phyloP scores from a whole-genome alignment of 2,329 filamentous ascomycete genomes.

The Botrytis fragariae region DNA sequence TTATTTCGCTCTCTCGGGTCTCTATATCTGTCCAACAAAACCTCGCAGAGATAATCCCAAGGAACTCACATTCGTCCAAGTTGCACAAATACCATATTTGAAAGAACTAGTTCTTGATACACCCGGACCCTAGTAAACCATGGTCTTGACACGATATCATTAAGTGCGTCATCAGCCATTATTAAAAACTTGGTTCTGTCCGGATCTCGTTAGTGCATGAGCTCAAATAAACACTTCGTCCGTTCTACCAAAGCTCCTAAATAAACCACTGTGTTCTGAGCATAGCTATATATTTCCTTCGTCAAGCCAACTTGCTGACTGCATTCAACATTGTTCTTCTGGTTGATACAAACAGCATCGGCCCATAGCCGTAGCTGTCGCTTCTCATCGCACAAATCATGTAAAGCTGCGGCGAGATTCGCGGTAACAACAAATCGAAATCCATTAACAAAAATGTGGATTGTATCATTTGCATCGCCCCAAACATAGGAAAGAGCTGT shows the following conservation, averaged over 20 bases:
- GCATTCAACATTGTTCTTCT: background rate
- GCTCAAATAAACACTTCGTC: background rate
- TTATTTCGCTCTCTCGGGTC: no score
- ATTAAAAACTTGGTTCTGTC: background rate
- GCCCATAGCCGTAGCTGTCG: background rate
- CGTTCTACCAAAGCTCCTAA: background rate
- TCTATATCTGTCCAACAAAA: background rate
- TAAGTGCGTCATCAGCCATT: background rate
- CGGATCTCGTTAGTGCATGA: background rate
- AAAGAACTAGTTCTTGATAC: background rate
- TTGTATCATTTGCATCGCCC: conserved; percentile 1
- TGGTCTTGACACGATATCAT: background rate
- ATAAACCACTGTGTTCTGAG: background rate
- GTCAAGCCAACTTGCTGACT: background rate
- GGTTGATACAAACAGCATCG: conserved; percentile 1
- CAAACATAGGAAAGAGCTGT: background rate
- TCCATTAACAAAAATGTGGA: background rate
- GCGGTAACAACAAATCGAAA: background rate
- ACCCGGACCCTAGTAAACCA: conserved; percentile 9
- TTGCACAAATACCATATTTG: background rate
- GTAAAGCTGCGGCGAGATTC: background rate
- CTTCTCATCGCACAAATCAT: background rate
- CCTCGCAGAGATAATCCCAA: background rate
- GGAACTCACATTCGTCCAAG: background rate
- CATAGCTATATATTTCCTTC: background rate